phyloP scores from a whole-genome alignment of 2,329 filamentous ascomycete species.

The Verticillium tricorpus region DNA sequence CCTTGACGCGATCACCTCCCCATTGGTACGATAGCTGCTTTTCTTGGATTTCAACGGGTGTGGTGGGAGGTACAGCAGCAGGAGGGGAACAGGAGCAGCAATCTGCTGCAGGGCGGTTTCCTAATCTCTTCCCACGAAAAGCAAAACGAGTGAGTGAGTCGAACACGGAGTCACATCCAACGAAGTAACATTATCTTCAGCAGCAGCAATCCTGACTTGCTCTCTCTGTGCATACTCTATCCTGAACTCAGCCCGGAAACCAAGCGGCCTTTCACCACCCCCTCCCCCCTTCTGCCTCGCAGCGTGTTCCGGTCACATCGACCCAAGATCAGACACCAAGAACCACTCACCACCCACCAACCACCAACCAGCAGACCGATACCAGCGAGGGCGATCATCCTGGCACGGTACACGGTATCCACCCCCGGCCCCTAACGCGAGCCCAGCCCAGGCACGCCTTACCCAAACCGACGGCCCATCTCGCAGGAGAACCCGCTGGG shows the following conservation, averaged over 20 bases:
- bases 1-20: conserved; percentile 22
- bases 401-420: background rate
- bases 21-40: conserved; percentile 28
- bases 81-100: background rate
- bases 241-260: background rate
- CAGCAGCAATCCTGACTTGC: background rate
- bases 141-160: background rate
- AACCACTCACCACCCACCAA: background rate
- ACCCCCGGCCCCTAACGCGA: background rate
- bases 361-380: background rate
- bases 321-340: background rate
- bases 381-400: background rate
- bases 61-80: background rate
- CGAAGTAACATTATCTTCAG: background rate
- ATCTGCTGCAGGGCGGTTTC: background rate
- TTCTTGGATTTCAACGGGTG: background rate
- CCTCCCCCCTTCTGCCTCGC: no score
- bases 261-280: no score
- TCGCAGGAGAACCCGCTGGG: background rate
- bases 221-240: background rate
- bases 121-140: background rate
- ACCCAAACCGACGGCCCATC: background rate
- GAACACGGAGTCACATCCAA: background rate
- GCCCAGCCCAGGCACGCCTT: background rate
- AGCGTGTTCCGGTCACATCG: no score